Conservation (phyloP, 78 protist species). For the Parvularia atlantis region DNA sequence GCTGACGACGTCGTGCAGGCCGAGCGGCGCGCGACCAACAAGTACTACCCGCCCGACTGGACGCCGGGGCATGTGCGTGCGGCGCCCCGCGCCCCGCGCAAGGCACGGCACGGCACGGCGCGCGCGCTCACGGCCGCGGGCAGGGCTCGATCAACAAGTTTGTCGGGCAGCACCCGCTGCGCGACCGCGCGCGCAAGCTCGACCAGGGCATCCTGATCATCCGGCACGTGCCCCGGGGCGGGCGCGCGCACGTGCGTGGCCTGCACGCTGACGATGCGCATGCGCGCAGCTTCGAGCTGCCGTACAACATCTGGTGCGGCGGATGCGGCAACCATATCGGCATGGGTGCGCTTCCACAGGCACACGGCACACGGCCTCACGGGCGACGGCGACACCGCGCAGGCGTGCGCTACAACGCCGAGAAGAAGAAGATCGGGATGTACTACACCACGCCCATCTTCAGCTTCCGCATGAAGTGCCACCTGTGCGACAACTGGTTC, state of each 20-base stretch:
- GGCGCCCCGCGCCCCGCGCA: not conserved
- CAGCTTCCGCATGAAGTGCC: slow-evolving; percentile 26
- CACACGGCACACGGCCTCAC: no score
- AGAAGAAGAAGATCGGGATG: slow-evolving; percentile 35
- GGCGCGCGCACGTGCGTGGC: no score
- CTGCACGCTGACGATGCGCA: no score
- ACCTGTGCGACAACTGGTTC: slow-evolving; percentile 19
- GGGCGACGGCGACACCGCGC: no score
- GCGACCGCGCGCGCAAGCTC: slow-evolving; percentile 33
- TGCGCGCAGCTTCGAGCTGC: slow-evolving; percentile 48
- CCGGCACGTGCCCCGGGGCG: no score
- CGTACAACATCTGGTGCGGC: slow-evolving; percentile 32
- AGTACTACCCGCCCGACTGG: slow-evolving; percentile 16
- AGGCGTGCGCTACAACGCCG: slow-evolving; percentile 16
- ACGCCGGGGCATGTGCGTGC: not conserved
- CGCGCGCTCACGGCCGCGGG: not conserved
- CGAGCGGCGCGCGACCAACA: not conserved
- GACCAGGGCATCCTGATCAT: slow-evolving; percentile 33
- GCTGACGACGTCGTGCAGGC: no score
- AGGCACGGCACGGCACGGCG: not conserved
- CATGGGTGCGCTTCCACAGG: slow-evolving; percentile 23
- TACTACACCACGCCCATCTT: slow-evolving; percentile 29
- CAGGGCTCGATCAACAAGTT: slow-evolving; percentile 22
- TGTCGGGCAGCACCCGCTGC: slow-evolving; percentile 19
- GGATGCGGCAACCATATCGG: slow-evolving; percentile 15